Conservation (phyloP, 2,329 filamentous ascomycete species). For the Stachybotrys chartarum region DNA sequence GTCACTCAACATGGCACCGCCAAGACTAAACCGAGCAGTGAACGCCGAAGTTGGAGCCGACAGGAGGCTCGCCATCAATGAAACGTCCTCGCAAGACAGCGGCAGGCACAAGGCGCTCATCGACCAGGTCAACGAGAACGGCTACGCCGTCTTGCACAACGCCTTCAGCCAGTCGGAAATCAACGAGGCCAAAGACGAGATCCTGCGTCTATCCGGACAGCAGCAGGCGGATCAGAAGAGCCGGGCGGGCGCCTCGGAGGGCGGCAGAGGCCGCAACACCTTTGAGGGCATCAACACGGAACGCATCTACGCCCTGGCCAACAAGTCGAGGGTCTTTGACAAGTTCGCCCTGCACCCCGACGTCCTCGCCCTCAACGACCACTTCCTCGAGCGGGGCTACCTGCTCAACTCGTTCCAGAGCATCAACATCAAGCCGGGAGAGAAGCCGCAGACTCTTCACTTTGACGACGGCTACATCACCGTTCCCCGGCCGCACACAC, state of each 20-base stretch:
- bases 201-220: slow-evolving; percentile 12
- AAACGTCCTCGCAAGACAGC: not conserved
- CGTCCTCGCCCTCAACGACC: slow-evolving; percentile 29
- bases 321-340: slow-evolving; percentile 30
- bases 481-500: slow-evolving; percentile 23
- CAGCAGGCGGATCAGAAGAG: slow-evolving; percentile 12
- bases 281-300: slow-evolving; percentile 30
- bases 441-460: slow-evolving; percentile 26
- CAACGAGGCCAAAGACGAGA: slow-evolving; percentile 11
- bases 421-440: slow-evolving; percentile 30
- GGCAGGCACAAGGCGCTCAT: slow-evolving; percentile 4
- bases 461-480: slow-evolving; percentile 22
- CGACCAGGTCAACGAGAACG: slow-evolving; percentile 14
- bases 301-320: slow-evolving; percentile 28
- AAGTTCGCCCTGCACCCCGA: slow-evolving; percentile 24
- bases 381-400: slow-evolving; percentile 29
- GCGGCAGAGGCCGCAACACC: slow-evolving; percentile 14
- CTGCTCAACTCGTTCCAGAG: slow-evolving; percentile 26
- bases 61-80: not conserved
- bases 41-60: not conserved
- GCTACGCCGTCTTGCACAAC: slow-evolving; percentile 26
- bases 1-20: not conserved
- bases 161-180: slow-evolving; percentile 22
- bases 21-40: not conserved
- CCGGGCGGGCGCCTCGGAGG: slow-evolving; percentile 9